Evolutionary conservation across 371 early-diverging fungal species (phyloP).

Genomic region (Dichotomocladium elegans): DNA sequence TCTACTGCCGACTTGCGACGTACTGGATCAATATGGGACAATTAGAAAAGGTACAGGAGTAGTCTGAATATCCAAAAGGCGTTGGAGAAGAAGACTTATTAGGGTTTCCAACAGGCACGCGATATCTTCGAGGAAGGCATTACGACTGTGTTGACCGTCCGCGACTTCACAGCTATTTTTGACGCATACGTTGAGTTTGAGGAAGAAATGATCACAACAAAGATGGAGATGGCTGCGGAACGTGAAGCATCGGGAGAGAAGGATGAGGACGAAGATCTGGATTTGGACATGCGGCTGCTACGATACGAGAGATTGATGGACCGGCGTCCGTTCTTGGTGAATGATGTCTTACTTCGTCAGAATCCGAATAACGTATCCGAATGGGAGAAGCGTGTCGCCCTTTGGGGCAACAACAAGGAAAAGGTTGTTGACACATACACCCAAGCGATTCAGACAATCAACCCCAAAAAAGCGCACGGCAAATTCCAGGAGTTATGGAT

Average conservation of each 20-base stretch:
- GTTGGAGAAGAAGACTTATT: too few relatives aligned
- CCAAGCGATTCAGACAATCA: slow-evolving; percentile 72
- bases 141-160: slow-evolving; percentile 77
- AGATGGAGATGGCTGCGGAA: slow-evolving; percentile 73
- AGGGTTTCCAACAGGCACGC: slow-evolving; percentile 43
- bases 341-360: slow-evolving; percentile 89
- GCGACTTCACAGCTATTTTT: slow-evolving; percentile 94
- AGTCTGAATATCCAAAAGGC: too few relatives aligned
- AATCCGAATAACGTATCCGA: slow-evolving; percentile 90
- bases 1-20: slow-evolving; percentile 86
- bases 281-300: slow-evolving; percentile 79
- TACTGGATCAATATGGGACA: slow-evolving; percentile 78
- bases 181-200: slow-evolving; percentile 94
- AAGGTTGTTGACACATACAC: slow-evolving; percentile 75
- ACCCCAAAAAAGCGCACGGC: slow-evolving; percentile 79
- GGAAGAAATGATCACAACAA: slow-evolving; percentile 72
- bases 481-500: slow-evolving; percentile 81
- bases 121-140: slow-evolving; percentile 95
- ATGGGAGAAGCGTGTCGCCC: slow-evolving; percentile 84
- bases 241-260: slow-evolving; percentile 51
- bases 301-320: slow-evolving; percentile 91
- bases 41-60: slow-evolving; percentile 61
- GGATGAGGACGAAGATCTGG: slow-evolving; percentile 57
- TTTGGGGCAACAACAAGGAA: slow-evolving; percentile 62
- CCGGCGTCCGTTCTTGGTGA: slow-evolving; percentile 91